Percentiles rank a stretch among this genome's conserved stretches.
Conservation (phyloP, 2,329 filamentous ascomycete species). For the Uncinocarpus reesii region DNA sequence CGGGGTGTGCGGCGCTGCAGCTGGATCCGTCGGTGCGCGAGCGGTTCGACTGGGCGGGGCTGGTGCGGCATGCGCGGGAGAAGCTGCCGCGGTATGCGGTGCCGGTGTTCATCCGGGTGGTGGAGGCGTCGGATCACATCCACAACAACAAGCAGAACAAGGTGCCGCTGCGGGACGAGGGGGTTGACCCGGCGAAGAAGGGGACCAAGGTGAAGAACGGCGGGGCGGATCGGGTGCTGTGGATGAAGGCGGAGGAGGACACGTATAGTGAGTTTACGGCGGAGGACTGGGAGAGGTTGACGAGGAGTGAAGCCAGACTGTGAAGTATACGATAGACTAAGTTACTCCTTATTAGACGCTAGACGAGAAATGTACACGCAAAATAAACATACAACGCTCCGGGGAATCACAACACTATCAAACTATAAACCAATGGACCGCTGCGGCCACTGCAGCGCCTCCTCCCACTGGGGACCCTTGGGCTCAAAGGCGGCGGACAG, state of each 20-base stretch:
- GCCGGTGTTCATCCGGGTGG: conserved; percentile 59
- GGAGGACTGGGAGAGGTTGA: conserved; percentile 49
- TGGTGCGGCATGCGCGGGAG: conserved; percentile 49
- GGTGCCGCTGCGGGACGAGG: conserved; percentile 56
- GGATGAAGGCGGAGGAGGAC: conserved; percentile 37
- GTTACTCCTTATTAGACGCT: too few species aligned
- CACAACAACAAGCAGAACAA: conserved; percentile 77
- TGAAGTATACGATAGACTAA: conserved; percentile 21
- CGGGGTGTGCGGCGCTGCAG: conserved; percentile 51
- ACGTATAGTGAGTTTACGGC: conserved; percentile 51
- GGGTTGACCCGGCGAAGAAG: conserved; percentile 48
- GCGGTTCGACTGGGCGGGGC: conserved; percentile 49
- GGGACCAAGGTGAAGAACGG: conserved; percentile 37
- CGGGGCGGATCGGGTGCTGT: conserved; percentile 40
- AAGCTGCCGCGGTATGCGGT: conserved; percentile 64
- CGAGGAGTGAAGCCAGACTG: conserved; percentile 37
- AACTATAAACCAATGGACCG: conserved; percentile 1
- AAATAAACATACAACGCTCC: neutral
- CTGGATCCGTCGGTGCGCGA: conserved; percentile 42
- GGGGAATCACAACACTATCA: neutral
- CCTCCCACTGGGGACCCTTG: conserved; percentile 3
- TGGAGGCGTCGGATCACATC: conserved; percentile 41
- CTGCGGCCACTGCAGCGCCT: conserved; percentile 13
- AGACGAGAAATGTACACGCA: neutral
- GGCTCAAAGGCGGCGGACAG: conserved; percentile 9